A percentile compares a stretch with the other conserved stretches of the same genome.
Evolutionary conservation across 2,329 filamentous ascomycete genomes (phyloP).

Genomic region (Scolecobasidium constrictum): DNA sequence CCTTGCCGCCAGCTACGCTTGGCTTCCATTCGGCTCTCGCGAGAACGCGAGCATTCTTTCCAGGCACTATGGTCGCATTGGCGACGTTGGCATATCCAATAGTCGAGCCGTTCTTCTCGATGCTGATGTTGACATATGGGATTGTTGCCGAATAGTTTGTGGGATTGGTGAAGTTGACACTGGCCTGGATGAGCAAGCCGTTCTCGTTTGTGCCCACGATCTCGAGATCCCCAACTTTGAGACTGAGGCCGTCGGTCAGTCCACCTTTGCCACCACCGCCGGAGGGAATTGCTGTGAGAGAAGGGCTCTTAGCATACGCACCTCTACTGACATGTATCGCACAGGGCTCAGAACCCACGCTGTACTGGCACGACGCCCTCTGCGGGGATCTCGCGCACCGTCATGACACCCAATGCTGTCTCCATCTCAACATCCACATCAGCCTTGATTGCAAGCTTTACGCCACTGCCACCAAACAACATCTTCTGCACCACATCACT

Average conservation of each 20-base stretch:
- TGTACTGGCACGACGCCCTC: slow-evolving; percentile 83
- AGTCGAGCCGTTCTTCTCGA: slow-evolving; percentile 61
- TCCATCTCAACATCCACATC: slow-evolving; percentile 72
- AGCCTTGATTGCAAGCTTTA: slow-evolving; percentile 67
- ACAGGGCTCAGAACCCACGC: slow-evolving; percentile 55
- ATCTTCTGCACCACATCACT: slow-evolving; percentile 68
- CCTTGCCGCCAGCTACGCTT: slow-evolving; percentile 45
- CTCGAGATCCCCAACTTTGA: slow-evolving; percentile 59
- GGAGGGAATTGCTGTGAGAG: slow-evolving; percentile 45
- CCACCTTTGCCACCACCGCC: slow-evolving; percentile 25
- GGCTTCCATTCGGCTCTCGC: slow-evolving; percentile 70
- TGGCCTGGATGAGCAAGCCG: slow-evolving; percentile 59
- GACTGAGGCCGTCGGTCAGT: slow-evolving; percentile 30
- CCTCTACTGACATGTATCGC: no score
- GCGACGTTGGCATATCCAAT: slow-evolving; percentile 64
- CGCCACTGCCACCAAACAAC: slow-evolving; percentile 58
- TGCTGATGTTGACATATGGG: slow-evolving; percentile 68
- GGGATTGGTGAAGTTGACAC: slow-evolving; percentile 80
- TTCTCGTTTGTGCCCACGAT: slow-evolving; percentile 62
- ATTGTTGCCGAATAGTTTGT: slow-evolving; percentile 73
- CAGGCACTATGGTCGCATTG: slow-evolving; percentile 53
- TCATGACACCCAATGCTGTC: slow-evolving; percentile 71
- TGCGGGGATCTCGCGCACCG: slow-evolving; percentile 71
- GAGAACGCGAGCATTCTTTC: slow-evolving; percentile 59
- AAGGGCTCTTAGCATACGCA: slow-evolving; percentile 20